Percentiles rank a stretch among this genome's conserved stretches.
Conservation (phyloP, 176 grass and related monocot species). For the Avena eriantha region DNA sequence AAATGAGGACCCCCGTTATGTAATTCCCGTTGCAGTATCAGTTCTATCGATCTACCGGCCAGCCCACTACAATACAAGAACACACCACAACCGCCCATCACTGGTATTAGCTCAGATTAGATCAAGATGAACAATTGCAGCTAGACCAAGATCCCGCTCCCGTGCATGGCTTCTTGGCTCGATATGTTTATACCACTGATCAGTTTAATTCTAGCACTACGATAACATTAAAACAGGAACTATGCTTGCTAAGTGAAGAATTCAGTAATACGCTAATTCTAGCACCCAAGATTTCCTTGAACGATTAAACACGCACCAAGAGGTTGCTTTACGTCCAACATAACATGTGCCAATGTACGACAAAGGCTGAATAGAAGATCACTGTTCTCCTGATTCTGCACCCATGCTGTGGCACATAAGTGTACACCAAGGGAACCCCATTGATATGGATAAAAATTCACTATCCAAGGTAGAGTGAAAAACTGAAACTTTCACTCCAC, state of each 20-base stretch:
- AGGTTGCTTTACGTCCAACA: background rate
- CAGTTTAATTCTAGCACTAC: background rate
- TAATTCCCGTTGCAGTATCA: too few species aligned
- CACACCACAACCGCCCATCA: too few species aligned
- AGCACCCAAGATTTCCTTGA: background rate
- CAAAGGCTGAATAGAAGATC: slow-evolving; percentile 19
- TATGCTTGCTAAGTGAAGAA: slow-evolving; percentile 1
- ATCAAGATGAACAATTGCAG: too few species aligned
- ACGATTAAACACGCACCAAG: slow-evolving; percentile 4
- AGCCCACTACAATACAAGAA: too few species aligned
- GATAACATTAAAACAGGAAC: background rate
- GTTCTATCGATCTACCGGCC: too few species aligned
- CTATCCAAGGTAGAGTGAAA: slow-evolving; percentile 21
- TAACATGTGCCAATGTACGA: slow-evolving; percentile 15
- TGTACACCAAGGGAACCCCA: background rate
- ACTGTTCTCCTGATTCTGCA: background rate
- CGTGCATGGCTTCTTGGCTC: too few species aligned
- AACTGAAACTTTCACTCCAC: background rate
- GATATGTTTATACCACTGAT: background rate
- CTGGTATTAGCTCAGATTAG: too few species aligned
- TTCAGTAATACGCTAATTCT: slow-evolving; percentile 11
- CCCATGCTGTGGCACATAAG: background rate
- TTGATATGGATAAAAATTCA: background rate
- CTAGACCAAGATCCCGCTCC: too few species aligned
- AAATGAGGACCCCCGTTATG: too few species aligned